These are phyloP conservation scores for Wickerhamiella siamensis DNA, from an alignment of 805 yeast genomes.

Conservation along the genomic window DNA sequence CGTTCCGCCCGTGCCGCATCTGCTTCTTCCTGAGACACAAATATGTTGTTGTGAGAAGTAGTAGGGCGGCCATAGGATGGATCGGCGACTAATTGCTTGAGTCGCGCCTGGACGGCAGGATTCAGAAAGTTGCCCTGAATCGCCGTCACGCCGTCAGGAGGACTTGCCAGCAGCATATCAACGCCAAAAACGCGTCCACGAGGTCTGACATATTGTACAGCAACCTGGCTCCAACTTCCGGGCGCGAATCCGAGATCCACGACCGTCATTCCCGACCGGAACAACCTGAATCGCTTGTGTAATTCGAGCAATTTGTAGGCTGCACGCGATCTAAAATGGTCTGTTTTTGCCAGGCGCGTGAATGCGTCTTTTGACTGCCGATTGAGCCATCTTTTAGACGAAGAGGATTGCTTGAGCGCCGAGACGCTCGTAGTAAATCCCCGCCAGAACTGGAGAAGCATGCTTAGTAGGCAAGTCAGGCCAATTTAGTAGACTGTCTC, in stretches of 20 bases:
- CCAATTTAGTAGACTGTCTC: no score
- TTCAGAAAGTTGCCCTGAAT: slow-evolving; percentile 83
- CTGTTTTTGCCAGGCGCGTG: slow-evolving; percentile 49
- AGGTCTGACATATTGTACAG: slow-evolving; percentile 37
- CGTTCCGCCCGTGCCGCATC: background rate
- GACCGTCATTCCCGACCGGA: slow-evolving; percentile 43
- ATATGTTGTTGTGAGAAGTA: slow-evolving; percentile 5
- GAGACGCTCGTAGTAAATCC: background rate
- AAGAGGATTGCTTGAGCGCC: background rate
- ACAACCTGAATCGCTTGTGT: slow-evolving; percentile 46
- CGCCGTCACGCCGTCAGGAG: slow-evolving; percentile 66
- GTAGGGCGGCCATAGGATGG: slow-evolving; percentile 19
- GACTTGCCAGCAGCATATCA: slow-evolving; percentile 63
- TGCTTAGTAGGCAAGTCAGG: background rate
- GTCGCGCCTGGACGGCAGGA: slow-evolving; percentile 25
- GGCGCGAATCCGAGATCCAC: slow-evolving; percentile 86
- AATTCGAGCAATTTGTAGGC: slow-evolving; percentile 77
- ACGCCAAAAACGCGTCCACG: slow-evolving; percentile 59
- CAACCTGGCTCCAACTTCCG: slow-evolving; percentile 90
- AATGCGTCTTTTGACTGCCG: slow-evolving; percentile 54
- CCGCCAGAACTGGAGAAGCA: background rate
- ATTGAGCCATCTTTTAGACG: slow-evolving; percentile 55
- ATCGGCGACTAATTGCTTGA: slow-evolving; percentile 18
- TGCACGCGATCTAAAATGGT: slow-evolving; percentile 66
- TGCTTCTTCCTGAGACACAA: slow-evolving; percentile 13